Percentiles rank a stretch among this genome's conserved stretches.
These are phyloP conservation scores for Triadica sebifera DNA, from an alignment of 345 rosid genomes.

Conservation along the genomic window DNA sequence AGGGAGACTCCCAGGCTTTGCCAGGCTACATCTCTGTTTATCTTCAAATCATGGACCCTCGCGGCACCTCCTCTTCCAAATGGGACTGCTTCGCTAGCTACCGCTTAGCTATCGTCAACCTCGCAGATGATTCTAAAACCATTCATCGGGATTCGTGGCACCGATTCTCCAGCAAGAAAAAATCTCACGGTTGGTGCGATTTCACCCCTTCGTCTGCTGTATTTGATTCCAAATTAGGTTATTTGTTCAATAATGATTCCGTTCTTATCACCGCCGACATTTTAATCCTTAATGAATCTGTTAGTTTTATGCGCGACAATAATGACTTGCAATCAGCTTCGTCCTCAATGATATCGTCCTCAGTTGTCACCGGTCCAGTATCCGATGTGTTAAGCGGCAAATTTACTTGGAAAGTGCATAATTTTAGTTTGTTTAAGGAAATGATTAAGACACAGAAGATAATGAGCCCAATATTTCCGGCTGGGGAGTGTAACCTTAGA, in stretches of 20 bases:
- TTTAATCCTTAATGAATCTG: slow-evolving; percentile 77
- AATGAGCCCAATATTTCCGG: slow-evolving; percentile 97
- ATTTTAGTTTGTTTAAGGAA: slow-evolving; percentile 89
- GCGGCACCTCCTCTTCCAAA: slow-evolving; percentile 69
- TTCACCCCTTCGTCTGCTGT: slow-evolving; percentile 80
- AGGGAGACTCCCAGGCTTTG: slow-evolving; percentile 92
- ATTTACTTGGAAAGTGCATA: slow-evolving; percentile 96
- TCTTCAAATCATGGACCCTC: slow-evolving; percentile 98
- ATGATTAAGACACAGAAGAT: slow-evolving; percentile 98
- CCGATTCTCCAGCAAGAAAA: slow-evolving; percentile 88
- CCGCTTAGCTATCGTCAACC: slow-evolving; percentile 76
- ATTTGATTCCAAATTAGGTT: slow-evolving; percentile 83
- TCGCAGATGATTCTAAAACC: slow-evolving; percentile 73
- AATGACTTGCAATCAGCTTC: slow-evolving; percentile 57
- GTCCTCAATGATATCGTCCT: slow-evolving; percentile 39
- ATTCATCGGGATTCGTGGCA: slow-evolving; percentile 99
- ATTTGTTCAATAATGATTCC: slow-evolving; percentile 60
- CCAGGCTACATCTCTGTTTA: slow-evolving; percentile 91
- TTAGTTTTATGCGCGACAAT: slow-evolving; percentile 76
- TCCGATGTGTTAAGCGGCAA: slow-evolving; percentile 91
- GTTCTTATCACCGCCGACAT: slow-evolving; percentile 88
- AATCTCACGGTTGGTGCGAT: slow-evolving; percentile 99
- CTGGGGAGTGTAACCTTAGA: slow-evolving; percentile 92
- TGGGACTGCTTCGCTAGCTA: slow-evolving; percentile 99
- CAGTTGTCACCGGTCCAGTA: slow-evolving; percentile 56